Evolutionary conservation across 2,329 filamentous ascomycete species (phyloP).

Genomic region (Sporothrix mexicana): DNA sequence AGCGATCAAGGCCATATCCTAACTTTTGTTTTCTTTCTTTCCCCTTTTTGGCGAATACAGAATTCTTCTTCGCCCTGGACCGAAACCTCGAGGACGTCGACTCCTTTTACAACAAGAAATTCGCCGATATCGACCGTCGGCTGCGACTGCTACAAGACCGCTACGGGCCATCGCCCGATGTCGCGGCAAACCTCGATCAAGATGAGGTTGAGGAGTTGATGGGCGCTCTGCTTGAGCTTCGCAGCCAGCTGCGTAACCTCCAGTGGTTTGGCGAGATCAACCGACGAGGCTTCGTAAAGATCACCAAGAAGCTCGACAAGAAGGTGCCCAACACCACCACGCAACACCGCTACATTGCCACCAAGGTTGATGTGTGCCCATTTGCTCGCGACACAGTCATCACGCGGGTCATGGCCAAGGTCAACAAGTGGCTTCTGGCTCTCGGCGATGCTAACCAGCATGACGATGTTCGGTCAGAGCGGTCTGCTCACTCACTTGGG

Average conservation of each 20-base stretch:
- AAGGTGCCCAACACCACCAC: constrained; percentile 78
- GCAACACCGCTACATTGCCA: constrained; percentile 84
- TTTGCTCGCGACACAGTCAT: constrained; percentile 77
- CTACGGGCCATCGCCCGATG: constrained; percentile 76
- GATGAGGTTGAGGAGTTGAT: constrained; percentile 92
- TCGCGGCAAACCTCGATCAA: constrained; percentile 75
- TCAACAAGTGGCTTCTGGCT: constrained; percentile 91
- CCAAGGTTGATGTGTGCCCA: constrained; percentile 85
- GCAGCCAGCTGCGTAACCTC: constrained; percentile 85
- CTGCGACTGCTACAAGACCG: constrained; percentile 85
- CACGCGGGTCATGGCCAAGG: constrained; percentile 59
- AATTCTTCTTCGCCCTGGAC: constrained; percentile 96
- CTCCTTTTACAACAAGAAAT: constrained; percentile 95
- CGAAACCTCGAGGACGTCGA: constrained; percentile 97
- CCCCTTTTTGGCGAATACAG: constrained; percentile 54
- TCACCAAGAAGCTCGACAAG: constrained; percentile 98
- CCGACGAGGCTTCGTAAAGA: constrained; percentile 92
- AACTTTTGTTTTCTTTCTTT: constrained; percentile 40
- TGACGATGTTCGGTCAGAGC: constrained; percentile 76
- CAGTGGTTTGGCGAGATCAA: constrained; percentile 99
- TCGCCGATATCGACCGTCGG: constrained; percentile 80
- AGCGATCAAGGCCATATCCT: constrained; percentile 44
- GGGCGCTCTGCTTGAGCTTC: constrained; percentile 85
- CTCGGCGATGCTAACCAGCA: constrained; percentile 77
- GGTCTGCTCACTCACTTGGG: constrained; percentile 76